A percentile compares a stretch with the other conserved stretches of the same genome.
These are phyloP conservation scores for Breviolum minutum DNA, from an alignment of 73 alveolate genomes.

Conservation along the genomic window DNA sequence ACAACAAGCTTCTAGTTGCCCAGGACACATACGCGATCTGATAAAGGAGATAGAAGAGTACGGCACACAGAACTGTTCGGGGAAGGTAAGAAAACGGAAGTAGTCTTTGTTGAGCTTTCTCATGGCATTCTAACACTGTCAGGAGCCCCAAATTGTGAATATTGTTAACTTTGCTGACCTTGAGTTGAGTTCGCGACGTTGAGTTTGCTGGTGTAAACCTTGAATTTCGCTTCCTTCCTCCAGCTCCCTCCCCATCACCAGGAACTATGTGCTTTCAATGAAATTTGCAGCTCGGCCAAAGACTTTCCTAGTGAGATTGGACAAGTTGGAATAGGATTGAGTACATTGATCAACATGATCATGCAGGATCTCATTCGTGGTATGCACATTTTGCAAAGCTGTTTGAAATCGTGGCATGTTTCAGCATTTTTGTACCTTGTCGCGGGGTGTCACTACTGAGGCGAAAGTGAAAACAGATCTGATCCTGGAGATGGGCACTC, in stretches of 20 bases:
- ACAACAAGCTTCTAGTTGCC: background rate
- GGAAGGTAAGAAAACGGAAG: background rate
- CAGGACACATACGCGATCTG: conserved; percentile 86
- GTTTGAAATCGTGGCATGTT: background rate
- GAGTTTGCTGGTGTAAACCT: background rate
- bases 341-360: too few species aligned
- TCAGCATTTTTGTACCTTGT: background rate
- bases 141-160: too few species aligned
- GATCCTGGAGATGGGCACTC: conserved; percentile 89
- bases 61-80: background rate
- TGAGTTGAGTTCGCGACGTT: background rate
- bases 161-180: background rate
- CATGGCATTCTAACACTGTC: too few species aligned
- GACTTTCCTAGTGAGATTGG: too few species aligned
- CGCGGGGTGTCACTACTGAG: background rate
- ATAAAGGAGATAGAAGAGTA: conserved; percentile 74
- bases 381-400: background rate
- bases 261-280: conserved; percentile 86
- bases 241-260: background rate
- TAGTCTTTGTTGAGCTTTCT: background rate
- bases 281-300: conserved; percentile 72
- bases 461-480: conserved; percentile 84
- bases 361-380: too few species aligned
- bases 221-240: too few species aligned
- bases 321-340: too few species aligned